phyloP scores from a whole-genome alignment of 176 grass and related monocot genomes.

The Oryza nivara region DNA sequence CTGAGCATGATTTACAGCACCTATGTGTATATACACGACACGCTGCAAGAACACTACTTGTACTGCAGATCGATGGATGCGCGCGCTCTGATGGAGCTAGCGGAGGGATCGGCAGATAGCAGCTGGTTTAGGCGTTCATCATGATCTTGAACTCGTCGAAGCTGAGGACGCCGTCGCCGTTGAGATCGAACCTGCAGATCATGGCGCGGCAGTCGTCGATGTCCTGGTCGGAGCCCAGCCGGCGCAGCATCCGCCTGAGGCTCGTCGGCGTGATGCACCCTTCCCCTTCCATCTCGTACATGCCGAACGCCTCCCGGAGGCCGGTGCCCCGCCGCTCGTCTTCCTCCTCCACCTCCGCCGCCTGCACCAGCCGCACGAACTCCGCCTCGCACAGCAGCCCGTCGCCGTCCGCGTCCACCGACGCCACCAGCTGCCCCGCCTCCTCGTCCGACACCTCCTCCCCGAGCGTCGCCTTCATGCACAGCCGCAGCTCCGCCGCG shows the following conservation, averaged over 20 bases:
- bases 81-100: no score
- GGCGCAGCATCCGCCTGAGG: slow-evolving; percentile 38
- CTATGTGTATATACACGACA: not conserved
- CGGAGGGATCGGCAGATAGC: not conserved
- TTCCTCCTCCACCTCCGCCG: slow-evolving; percentile 2
- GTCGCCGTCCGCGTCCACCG: slow-evolving; percentile 50
- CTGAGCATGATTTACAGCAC: not conserved
- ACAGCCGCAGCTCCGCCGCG: slow-evolving; percentile 34
- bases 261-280: slow-evolving; percentile 51
- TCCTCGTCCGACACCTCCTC: slow-evolving; percentile 31
- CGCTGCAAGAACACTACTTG: not conserved
- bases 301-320: slow-evolving; percentile 27
- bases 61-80: not conserved
- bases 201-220: slow-evolving; percentile 48
- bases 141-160: slow-evolving; percentile 66
- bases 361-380: slow-evolving; percentile 38
- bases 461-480: slow-evolving; percentile 44
- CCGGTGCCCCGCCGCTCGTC: not conserved
- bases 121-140: slow-evolving; percentile 45
- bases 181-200: slow-evolving; percentile 60
- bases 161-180: slow-evolving; percentile 54
- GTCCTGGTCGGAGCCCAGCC: slow-evolving; percentile 37
- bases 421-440: slow-evolving; percentile 40
- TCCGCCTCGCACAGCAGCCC: slow-evolving; percentile 37
- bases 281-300: slow-evolving; percentile 50